A percentile compares a stretch with the other conserved stretches of the same genome.
Evolutionary conservation across 2,329 filamentous ascomycete species (phyloP).

Genomic region (Apiospora kogelbergensis): DNA sequence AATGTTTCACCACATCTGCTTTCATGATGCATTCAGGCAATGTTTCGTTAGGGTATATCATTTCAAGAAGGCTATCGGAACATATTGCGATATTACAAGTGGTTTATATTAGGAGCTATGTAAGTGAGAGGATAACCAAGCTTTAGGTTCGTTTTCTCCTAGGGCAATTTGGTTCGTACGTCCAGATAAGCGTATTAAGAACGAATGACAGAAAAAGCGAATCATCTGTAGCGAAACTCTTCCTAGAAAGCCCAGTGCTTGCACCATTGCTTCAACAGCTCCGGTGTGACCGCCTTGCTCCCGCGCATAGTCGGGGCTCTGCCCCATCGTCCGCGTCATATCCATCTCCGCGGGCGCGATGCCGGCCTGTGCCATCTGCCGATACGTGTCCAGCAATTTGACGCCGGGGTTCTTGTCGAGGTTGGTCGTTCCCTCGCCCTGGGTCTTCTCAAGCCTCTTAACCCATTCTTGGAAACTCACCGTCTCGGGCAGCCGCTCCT

Average conservation of each 20-base stretch:
- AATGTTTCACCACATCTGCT: too few species aligned
- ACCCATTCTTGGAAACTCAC: constrained; percentile 16
- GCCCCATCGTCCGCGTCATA: constrained; percentile 37
- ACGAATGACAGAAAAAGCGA: neutral
- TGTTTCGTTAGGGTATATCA: too few species aligned
- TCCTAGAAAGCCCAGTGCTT: constrained; percentile 42
- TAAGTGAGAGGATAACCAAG: neutral
- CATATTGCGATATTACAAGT: too few species aligned
- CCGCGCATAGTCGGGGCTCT: constrained; percentile 42
- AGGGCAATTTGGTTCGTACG: neutral
- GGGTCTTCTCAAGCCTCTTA: constrained; percentile 9
- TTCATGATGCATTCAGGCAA: too few species aligned
- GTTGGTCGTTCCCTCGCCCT: neutral
- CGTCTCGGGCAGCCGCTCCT: constrained; percentile 11
- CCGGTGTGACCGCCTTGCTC: constrained; percentile 40
- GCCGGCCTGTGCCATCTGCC: constrained; percentile 24
- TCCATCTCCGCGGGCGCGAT: constrained; percentile 35
- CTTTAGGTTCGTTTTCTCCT: neutral
- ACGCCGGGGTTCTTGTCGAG: constrained; percentile 13
- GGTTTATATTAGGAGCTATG: too few species aligned
- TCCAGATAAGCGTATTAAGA: neutral
- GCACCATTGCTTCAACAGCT: constrained; percentile 49
- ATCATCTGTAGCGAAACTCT: neutral
- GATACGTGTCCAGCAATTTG: constrained; percentile 14
- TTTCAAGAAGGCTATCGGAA: too few species aligned